These are phyloP conservation scores for Toxicodendron radicans DNA, from an alignment of 345 rosid species.

Conservation along the genomic window DNA sequence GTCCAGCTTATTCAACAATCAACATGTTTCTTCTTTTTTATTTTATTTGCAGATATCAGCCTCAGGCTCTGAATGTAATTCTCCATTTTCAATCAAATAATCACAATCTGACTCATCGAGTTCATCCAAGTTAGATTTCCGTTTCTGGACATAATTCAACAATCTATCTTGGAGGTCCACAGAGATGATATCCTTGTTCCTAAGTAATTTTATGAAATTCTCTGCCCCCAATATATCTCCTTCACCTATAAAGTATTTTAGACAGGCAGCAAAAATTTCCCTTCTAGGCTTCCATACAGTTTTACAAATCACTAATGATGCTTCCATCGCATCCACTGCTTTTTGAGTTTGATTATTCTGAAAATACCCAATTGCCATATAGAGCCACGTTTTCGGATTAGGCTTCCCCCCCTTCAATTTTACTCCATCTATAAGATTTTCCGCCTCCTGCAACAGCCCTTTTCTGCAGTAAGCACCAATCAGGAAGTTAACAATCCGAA, in stretches of 20 bases:
- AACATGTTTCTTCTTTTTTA: too few species aligned
- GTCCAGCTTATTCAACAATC: too few species aligned
- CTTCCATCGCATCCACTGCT: slow-evolving; percentile 35
- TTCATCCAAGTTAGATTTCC: slow-evolving; percentile 6
- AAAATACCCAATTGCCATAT: slow-evolving; percentile 29
- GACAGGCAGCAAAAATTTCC: slow-evolving; percentile 23
- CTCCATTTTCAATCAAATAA: not conserved
- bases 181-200: slow-evolving; percentile 24
- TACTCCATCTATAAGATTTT: slow-evolving; percentile 16
- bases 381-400: slow-evolving; percentile 27
- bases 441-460: slow-evolving; percentile 38
- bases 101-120: not conserved
- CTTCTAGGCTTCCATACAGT: slow-evolving; percentile 17
- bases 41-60: not conserved
- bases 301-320: slow-evolving; percentile 21
- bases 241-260: slow-evolving; percentile 29
- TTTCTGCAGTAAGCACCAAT: slow-evolving; percentile 29
- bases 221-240: slow-evolving; percentile 21
- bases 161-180: slow-evolving; percentile 18
- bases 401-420: slow-evolving; percentile 27
- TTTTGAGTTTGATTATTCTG: slow-evolving; percentile 16
- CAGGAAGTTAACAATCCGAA: slow-evolving; percentile 30
- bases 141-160: slow-evolving; percentile 16
- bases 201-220: slow-evolving; percentile 24
- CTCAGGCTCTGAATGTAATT: not conserved